phyloP scores from a whole-genome alignment of 2,329 filamentous ascomycete genomes.

The Phaeophleospora eucalypticola region DNA sequence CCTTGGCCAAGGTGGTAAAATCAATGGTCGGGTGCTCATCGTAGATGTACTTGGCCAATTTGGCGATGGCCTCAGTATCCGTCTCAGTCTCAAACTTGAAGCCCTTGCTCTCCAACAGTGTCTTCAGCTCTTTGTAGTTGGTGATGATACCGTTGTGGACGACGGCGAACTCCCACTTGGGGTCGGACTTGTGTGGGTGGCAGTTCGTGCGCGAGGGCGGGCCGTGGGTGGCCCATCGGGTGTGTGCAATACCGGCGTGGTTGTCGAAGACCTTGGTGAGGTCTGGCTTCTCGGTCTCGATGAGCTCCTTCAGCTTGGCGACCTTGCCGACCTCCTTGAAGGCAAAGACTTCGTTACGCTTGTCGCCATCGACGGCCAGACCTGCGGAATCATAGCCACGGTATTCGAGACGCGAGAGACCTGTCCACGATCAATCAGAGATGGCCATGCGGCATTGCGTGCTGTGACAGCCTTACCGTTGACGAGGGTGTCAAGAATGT shows the following conservation, averaged over 20 bases:
- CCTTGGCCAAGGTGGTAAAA: slow-evolving; percentile 95
- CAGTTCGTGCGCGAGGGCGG: slow-evolving; percentile 91
- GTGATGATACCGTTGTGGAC: slow-evolving; percentile 99
- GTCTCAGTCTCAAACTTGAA: slow-evolving; percentile 99
- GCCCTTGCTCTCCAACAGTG: slow-evolving; percentile 85
- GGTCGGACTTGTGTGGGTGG: slow-evolving; percentile 97
- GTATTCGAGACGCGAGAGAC: slow-evolving; percentile 93
- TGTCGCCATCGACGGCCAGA: slow-evolving; percentile 93
- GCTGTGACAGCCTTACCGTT: slow-evolving; percentile 70
- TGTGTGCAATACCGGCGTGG: slow-evolving; percentile 98
- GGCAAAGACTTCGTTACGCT: slow-evolving; percentile 94
- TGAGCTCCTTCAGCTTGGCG: slow-evolving; percentile 88
- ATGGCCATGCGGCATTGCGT: neutral
- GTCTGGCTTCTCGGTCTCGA: slow-evolving; percentile 78
- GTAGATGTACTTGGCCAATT: slow-evolving; percentile 97
- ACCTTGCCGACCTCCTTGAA: slow-evolving; percentile 99
- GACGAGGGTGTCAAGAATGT: slow-evolving; percentile 90
- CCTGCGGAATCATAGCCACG: slow-evolving; percentile 97
- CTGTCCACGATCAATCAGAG: slow-evolving; percentile 45
- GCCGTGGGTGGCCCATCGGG: slow-evolving; percentile 97
- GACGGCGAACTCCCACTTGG: slow-evolving; percentile 91
- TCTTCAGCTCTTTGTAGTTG: slow-evolving; percentile 99
- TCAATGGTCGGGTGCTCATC: slow-evolving; percentile 90
- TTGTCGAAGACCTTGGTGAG: slow-evolving; percentile 92
- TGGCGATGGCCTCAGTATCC: slow-evolving; percentile 98